These are phyloP conservation scores for Pythium aphanidermatum DNA, from an alignment of 352 stramenopile genomes.

Conservation along the genomic window DNA sequence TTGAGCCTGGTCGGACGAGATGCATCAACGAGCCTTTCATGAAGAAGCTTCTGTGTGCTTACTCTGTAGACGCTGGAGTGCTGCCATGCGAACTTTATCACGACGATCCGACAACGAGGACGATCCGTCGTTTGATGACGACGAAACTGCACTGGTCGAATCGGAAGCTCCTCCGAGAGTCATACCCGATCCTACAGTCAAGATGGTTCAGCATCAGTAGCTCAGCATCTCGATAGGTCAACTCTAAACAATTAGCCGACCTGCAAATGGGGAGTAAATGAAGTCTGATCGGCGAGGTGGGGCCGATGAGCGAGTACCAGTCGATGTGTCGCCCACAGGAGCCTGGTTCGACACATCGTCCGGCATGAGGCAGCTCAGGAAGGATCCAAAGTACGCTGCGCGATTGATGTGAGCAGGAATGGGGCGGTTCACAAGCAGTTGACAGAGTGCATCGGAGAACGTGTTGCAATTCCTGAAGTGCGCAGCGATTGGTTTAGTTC, in stretches of 20 bases:
- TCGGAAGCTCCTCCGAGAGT: conserved; percentile 14
- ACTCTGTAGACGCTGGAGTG: conserved; percentile 47
- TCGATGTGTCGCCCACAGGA: conserved; percentile 40
- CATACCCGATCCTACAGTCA: conserved; percentile 35
- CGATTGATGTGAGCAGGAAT: conserved; percentile 92
- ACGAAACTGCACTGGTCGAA: conserved; percentile 8
- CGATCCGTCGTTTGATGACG: conserved; percentile 9
- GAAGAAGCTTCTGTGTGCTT: conserved; percentile 8
- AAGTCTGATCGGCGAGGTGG: conserved; percentile 29
- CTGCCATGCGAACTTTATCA: conserved; percentile 58
- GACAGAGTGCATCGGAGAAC: conserved; percentile 87
- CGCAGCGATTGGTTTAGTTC: too few species aligned
- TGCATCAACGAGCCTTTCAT: too few species aligned
- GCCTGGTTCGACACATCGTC: conserved; percentile 43
- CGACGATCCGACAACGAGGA: conserved; percentile 42
- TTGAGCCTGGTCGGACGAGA: too few species aligned
- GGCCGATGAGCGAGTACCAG: conserved; percentile 3
- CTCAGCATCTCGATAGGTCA: too few species aligned
- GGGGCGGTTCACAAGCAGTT: conserved; percentile 64
- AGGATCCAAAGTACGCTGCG: conserved; percentile 90
- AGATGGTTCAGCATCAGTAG: too few species aligned
- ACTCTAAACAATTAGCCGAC: too few species aligned
- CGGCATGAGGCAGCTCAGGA: conserved; percentile 76
- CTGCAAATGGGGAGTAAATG: conserved; percentile 58
- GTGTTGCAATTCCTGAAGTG: conserved; percentile 90